A percentile compares a stretch with the other conserved stretches of the same genome.
These are phyloP conservation scores for Dioscorea dumetorum DNA, from an alignment of 106 monocot genomes.

Conservation along the genomic window DNA sequence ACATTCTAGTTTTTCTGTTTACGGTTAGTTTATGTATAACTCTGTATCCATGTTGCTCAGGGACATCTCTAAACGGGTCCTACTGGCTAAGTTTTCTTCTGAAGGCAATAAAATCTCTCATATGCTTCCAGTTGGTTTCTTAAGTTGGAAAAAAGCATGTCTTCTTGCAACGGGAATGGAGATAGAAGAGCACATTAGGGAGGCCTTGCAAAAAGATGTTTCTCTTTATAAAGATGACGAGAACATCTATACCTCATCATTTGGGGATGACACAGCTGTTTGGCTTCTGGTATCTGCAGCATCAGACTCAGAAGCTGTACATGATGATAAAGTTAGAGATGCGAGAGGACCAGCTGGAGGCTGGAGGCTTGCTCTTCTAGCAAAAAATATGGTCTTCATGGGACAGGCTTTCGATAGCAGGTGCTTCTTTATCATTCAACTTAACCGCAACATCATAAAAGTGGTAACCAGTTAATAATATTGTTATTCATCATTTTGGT, in stretches of 20 bases:
- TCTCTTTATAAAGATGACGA: constrained; percentile 5
- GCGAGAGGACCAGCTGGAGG: constrained; percentile 13
- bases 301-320: constrained; percentile 23
- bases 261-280: constrained; percentile 37
- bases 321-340: constrained; percentile 7
- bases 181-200: constrained; percentile 11
- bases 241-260: constrained; percentile 1
- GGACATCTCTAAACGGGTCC: constrained; percentile 51
- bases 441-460: no score
- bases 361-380: constrained; percentile 63
- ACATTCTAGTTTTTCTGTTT: no score
- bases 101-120: constrained; percentile 39
- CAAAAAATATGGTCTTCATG: constrained; percentile 33
- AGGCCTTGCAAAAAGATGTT: constrained; percentile 8
- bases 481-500: no score
- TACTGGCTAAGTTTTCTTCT: constrained; percentile 42
- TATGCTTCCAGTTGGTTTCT: constrained; percentile 52
- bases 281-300: constrained; percentile 55
- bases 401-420: constrained; percentile 51
- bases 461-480: no score
- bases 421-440: constrained; percentile 16
- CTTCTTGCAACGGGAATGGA: constrained; percentile 3
- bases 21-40: neutral
- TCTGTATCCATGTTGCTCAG: constrained; percentile 18
- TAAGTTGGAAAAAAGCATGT: constrained; percentile 23